Evolutionary conservation across 2,329 filamentous ascomycete genomes (phyloP), one percentile per base, ranked within the genome.

Genomic region (Polychaeton citri): DNA sequence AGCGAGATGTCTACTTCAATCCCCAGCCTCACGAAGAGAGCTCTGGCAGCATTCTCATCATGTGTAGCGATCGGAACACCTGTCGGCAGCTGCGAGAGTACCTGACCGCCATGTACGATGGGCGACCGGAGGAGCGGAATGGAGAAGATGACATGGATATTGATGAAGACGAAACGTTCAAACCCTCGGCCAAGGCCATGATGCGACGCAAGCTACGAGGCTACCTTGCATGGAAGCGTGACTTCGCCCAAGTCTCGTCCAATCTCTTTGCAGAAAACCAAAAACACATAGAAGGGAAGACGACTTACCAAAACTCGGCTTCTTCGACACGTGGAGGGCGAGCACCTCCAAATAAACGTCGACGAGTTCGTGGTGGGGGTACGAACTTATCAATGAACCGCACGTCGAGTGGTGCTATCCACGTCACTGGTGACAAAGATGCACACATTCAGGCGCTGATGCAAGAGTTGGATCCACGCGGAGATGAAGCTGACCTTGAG

Each of bases 31-130:
- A 74, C 38, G 85, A 90, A 55, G 83, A 86, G 49, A 93, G 86
- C 0, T 93, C 86, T 52, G 82, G 83, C n/a, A 84, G 83, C 2
- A 85, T 94, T 34, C 64, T 98, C 21, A 84, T 98, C 55, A 96
- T 98, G 90, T 96, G 88, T 53, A 79, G 80, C 18, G 88, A 93
- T 50, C 76, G 82, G 38, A 76, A 78, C 38, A 93, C 85, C 6
- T 93, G 84, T 52, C 74, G 81, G 10, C 90, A 98, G 50, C 66
- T 98, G 30, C 76, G 85, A 44, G 88, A 96, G 54, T 96, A 88
- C 54, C 64, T 98, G 15, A 81, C 93, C 55, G 86, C 76, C 5
- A 95, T 94, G 85, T 76, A 92, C 52, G 71, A 87, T 19, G 42
- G 39, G 13, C 41, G 46, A 15, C 42, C 40, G 3, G 48, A 51